Base-by-base conservation (phyloP, 2,329 filamentous ascomycete species). In the Verticillium isaacii region DNA sequence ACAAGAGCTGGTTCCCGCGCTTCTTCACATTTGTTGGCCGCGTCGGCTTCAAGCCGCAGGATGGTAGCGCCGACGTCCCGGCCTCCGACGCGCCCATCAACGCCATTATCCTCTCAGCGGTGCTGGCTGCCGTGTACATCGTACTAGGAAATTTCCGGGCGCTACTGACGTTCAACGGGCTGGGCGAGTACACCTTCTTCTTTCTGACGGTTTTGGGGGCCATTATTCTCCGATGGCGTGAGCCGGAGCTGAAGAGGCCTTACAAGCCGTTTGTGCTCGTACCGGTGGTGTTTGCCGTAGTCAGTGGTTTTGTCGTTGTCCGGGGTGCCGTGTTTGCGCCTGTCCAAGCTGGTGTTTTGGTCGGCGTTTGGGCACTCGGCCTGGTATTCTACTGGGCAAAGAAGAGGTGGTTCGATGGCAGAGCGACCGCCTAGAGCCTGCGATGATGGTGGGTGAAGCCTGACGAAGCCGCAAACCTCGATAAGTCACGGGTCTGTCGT, bases 181-280 rank as follows among this genome's bases (percentile, higher is more conserved):
- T 86, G 4, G 83, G 82, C 15, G 83, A 86, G 66, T 88, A 85
- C 69, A 81, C 85, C 0, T 89, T 88, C 71, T 88, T 88, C 73
- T 86, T 88, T 67, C 76, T 87, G 34, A 85, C 85, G 0, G 85
- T 88, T 0, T 67, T 87, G 0, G 86, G 85, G 0, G 80, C 84
- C 1, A 75, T 88, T 11, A 73, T 87, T 17, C 71, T 89, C 54
- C 80, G 86, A 14, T 79, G 79, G 61, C 78, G 82, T 1, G 84
- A 88, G 68, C 86, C 85, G 0, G 70, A 73, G 0, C 74, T 89
- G 2, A 66, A 75, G 0, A 72, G 86, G 12, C 85, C 86, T 0
- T 89, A 88, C 67, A 82, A 81, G 69, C 81, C 85, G 0, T 71
- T 74, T 15, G 67, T 86, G 0, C 29, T 81, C 2, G 75, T 86